These are phyloP conservation scores for Incumbomyces lentus DNA, from an alignment of 2,329 filamentous ascomycete species.

Conservation along the genomic window DNA sequence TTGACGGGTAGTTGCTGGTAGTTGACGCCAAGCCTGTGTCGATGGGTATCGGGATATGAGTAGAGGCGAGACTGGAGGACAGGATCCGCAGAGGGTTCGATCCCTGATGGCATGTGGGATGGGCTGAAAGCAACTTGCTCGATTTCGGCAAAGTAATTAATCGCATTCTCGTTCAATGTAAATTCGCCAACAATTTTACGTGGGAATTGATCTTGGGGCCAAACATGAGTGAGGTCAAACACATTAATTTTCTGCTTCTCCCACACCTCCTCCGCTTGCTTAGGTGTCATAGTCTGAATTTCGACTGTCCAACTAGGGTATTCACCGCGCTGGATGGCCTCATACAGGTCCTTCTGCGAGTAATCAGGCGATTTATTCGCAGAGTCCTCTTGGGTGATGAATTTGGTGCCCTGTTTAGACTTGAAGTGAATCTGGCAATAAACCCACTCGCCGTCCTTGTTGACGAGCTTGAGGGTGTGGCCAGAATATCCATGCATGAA, in stretches of 20 bases:
- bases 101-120: constrained; percentile 55
- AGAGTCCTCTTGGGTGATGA: constrained; percentile 43
- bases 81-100: constrained; percentile 60
- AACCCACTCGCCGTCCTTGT: constrained; percentile 44
- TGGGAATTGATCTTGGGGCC: constrained; percentile 44
- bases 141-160: constrained; percentile 56
- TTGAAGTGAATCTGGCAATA: constrained; percentile 46
- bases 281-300: constrained; percentile 43
- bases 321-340: constrained; percentile 43
- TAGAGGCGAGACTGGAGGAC: constrained; percentile 60
- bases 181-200: constrained; percentile 45
- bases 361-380: constrained; percentile 42
- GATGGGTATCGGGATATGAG: constrained; percentile 59
- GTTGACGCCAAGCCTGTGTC: constrained; percentile 53
- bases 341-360: constrained; percentile 43
- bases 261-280: constrained; percentile 56
- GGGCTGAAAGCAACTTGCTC: constrained; percentile 63
- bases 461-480: constrained; percentile 45
- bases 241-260: constrained; percentile 50
- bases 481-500: constrained; percentile 47
- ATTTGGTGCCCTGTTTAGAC: constrained; percentile 42
- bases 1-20: constrained; percentile 57
- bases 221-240: constrained; percentile 45
- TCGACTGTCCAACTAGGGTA: constrained; percentile 42
- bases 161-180: constrained; percentile 43